A percentile compares a stretch with the other conserved stretches of the same genome.
Conservation (phyloP, 345 rosid species). For the Eucalyptus paniculata region DNA sequence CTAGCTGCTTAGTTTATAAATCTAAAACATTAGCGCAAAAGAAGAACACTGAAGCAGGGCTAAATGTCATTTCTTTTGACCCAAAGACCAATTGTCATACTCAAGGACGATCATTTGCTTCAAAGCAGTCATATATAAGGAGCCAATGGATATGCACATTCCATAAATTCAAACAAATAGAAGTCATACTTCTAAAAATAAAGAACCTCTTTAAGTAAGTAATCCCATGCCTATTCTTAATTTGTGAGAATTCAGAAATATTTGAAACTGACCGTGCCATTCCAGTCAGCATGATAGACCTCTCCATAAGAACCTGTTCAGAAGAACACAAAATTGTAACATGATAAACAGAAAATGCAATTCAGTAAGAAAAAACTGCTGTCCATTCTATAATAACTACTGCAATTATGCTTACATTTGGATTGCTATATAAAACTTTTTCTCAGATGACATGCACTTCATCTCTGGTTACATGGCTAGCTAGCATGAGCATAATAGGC, state of each 20-base stretch:
- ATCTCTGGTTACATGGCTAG: background rate
- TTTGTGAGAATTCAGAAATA: background rate
- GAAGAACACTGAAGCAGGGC: background rate
- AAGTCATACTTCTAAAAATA: background rate
- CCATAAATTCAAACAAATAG: background rate
- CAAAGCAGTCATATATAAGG: background rate
- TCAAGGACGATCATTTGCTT: background rate
- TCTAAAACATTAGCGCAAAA: background rate
- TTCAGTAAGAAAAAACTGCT: background rate
- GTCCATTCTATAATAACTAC: background rate
- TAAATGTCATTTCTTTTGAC: background rate
- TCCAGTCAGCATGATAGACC: constrained; percentile 97
- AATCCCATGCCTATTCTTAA: background rate
- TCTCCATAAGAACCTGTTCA: constrained; percentile 94
- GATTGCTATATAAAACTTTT: background rate
- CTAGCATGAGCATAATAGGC: background rate
- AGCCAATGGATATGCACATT: background rate
- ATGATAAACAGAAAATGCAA: background rate
- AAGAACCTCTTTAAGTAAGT: background rate
- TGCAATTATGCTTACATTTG: background rate
- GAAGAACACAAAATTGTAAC: background rate
- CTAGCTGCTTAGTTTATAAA: background rate
- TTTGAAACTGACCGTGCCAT: constrained; percentile 78
- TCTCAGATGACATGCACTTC: background rate
- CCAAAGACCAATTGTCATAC: background rate